Percentiles rank a stretch among this genome's conserved stretches.
Conservation (phyloP, 441 rosid genomes). For the Croton setiger region DNA sequence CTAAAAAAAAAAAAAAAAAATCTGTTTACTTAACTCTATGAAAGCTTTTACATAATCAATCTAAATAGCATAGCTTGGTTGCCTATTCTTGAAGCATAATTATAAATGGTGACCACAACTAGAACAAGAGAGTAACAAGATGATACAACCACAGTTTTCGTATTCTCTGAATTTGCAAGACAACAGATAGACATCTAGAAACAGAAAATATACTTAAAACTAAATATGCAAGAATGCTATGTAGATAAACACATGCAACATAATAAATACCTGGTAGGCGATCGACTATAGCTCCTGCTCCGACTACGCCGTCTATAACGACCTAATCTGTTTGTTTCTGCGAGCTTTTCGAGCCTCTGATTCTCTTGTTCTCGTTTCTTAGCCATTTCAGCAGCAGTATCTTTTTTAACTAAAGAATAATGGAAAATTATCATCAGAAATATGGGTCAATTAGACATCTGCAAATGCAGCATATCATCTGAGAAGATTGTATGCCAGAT, state of each 20-base stretch:
- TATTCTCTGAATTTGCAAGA: neutral
- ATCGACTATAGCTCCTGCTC: conserved; percentile 79
- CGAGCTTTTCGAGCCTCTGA: conserved; percentile 80
- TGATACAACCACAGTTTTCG: neutral
- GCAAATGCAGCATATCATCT: neutral
- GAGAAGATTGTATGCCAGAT: conserved; percentile 13
- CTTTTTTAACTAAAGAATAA: conserved; percentile 74
- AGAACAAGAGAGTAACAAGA: too few species aligned
- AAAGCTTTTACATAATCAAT: too few species aligned
- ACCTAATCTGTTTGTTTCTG: conserved; percentile 78
- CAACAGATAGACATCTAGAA: neutral
- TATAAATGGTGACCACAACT: neutral
- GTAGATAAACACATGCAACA: neutral
- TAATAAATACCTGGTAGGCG: conserved; percentile 69
- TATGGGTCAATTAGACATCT: neutral
- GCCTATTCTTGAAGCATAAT: neutral
- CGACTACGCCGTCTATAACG: conserved; percentile 65
- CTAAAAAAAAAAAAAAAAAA: neutral
- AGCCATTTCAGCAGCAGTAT: conserved; percentile 86
- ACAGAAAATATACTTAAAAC: neutral
- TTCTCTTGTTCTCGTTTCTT: conserved; percentile 92
- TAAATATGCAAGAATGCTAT: neutral
- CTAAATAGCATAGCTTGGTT: too few species aligned
- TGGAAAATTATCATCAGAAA: neutral
- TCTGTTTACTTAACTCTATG: too few species aligned